Percentiles rank a stretch among this genome's conserved stretches.
Conservation (phyloP, 495 filamentous ascomycete genomes). For the Saxispiralis lemnorum region DNA sequence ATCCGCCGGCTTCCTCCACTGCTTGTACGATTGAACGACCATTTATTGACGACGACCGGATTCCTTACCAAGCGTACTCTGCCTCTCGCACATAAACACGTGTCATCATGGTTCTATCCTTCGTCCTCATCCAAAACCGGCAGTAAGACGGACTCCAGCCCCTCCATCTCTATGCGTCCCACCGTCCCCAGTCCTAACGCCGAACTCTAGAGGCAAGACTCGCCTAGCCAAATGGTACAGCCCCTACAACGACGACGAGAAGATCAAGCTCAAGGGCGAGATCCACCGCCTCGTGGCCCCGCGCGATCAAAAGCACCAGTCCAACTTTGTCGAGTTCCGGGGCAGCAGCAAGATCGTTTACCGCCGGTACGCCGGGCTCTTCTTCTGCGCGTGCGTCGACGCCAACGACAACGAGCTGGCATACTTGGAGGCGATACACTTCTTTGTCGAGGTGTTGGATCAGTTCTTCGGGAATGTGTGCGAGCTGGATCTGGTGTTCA, state of each 20-base stretch:
- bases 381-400: conserved; percentile 98
- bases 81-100: neutral
- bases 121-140: conserved; percentile 91
- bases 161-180: neutral
- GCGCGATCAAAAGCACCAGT: conserved; percentile 96
- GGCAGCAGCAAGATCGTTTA: conserved; percentile 79
- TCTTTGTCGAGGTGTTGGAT: conserved; percentile 97
- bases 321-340: conserved; percentile 94
- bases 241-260: conserved; percentile 93
- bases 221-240: conserved; percentile 98
- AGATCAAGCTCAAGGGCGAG: conserved; percentile 73
- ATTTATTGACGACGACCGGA: too few relatives aligned
- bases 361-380: conserved; percentile 86
- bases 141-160: conserved; percentile 59
- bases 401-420: conserved; percentile 97
- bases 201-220: conserved; percentile 68
- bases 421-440: conserved; percentile 94
- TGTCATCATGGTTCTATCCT: conserved; percentile 61
- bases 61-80: too few relatives aligned
- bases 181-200: neutral
- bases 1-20: too few relatives aligned
- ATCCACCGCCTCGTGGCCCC: conserved; percentile 94
- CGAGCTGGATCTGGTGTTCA: conserved; percentile 96
- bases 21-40: too few relatives aligned
- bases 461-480: conserved; percentile 98